phyloP scores from a whole-genome alignment of 495 filamentous ascomycete genomes.

The Poronia punctata region DNA sequence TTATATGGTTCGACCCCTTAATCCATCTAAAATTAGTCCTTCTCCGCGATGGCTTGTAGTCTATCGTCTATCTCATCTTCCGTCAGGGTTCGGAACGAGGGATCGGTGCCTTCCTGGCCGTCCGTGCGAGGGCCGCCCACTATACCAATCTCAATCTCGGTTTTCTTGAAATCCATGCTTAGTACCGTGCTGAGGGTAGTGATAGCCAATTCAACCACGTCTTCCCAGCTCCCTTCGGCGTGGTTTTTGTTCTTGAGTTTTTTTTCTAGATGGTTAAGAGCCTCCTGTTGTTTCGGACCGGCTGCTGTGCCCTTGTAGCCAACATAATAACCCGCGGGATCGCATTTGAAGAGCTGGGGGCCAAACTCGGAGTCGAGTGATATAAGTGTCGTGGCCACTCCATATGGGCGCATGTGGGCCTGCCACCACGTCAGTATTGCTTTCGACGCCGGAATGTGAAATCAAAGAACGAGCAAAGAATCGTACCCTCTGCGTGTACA shows the following conservation, averaged over 20 bases:
- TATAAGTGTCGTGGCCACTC: conserved; percentile 89
- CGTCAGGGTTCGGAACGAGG: conserved; percentile 78
- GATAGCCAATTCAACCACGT: conserved; percentile 95
- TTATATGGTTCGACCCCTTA: conserved; percentile 16
- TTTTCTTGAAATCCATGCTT: conserved; percentile 99
- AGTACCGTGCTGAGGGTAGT: conserved; percentile 89
- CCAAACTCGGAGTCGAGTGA: conserved; percentile 88
- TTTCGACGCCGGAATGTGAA: conserved; percentile 7
- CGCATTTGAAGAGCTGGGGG: conserved; percentile 97
- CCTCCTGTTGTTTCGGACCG: conserved; percentile 96
- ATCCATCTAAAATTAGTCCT: conserved; percentile 76
- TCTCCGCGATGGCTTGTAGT: conserved; percentile 94
- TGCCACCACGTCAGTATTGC: conserved; percentile 33
- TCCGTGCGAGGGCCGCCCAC: conserved; percentile 76
- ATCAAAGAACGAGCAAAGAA: background rate
- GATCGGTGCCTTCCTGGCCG: conserved; percentile 70
- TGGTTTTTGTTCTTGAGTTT: conserved; percentile 99
- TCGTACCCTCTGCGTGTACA: conserved; percentile 92
- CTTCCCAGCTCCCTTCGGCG: conserved; percentile 90
- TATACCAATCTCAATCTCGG: conserved; percentile 94
- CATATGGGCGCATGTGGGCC: conserved; percentile 97
- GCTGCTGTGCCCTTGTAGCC: conserved; percentile 98
- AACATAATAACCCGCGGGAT: conserved; percentile 94
- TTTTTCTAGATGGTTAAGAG: conserved; percentile 95
- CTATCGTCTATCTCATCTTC: conserved; percentile 98